A percentile compares a stretch with the other conserved stretches of the same genome.
These are phyloP conservation scores for Arthrobotrys musiformis DNA, from an alignment of 2,329 filamentous ascomycete species.

Conservation along the genomic window DNA sequence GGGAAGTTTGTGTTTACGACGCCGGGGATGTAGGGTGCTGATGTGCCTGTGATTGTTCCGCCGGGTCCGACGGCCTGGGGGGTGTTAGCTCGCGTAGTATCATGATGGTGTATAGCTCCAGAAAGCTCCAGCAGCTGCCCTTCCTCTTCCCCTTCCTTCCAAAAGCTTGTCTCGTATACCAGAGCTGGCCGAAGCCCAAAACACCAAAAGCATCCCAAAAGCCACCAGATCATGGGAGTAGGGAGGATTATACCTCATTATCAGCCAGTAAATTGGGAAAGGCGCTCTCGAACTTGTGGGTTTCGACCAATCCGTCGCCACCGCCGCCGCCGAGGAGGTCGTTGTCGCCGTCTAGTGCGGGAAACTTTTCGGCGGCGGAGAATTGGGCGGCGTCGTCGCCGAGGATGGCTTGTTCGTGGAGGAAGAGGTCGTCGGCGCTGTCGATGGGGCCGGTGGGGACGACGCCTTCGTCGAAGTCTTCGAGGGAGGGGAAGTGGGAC, in stretches of 20 bases:
- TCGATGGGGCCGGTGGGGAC: constrained; percentile 65
- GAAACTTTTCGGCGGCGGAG: constrained; percentile 65
- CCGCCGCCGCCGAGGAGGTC: constrained; percentile 76
- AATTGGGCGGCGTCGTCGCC: constrained; percentile 96
- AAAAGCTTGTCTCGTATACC: no score
- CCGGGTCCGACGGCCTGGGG: constrained; percentile 76
- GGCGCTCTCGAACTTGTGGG: constrained; percentile 78
- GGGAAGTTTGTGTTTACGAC: constrained; percentile 64
- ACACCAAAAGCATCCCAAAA: no score
- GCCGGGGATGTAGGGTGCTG: constrained; percentile 69
- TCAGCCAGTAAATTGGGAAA: constrained; percentile 83
- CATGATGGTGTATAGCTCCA: not conserved
- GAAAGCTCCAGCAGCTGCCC: not conserved
- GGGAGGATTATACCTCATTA: constrained; percentile 52
- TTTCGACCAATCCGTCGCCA: constrained; percentile 61
- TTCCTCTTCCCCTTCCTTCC: not conserved
- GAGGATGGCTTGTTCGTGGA: constrained; percentile 86
- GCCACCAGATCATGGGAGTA: no score
- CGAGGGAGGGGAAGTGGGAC: constrained; percentile 83
- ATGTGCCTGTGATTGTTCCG: constrained; percentile 80
- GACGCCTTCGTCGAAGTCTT: constrained; percentile 75
- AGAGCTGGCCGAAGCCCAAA: no score
- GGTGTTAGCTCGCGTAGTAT: not conserved
- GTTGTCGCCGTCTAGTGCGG: constrained; percentile 67
- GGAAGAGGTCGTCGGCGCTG: constrained; percentile 81